Conservation (phyloP, 768 basidiomycete genomes). For the Astraeus odoratus region DNA sequence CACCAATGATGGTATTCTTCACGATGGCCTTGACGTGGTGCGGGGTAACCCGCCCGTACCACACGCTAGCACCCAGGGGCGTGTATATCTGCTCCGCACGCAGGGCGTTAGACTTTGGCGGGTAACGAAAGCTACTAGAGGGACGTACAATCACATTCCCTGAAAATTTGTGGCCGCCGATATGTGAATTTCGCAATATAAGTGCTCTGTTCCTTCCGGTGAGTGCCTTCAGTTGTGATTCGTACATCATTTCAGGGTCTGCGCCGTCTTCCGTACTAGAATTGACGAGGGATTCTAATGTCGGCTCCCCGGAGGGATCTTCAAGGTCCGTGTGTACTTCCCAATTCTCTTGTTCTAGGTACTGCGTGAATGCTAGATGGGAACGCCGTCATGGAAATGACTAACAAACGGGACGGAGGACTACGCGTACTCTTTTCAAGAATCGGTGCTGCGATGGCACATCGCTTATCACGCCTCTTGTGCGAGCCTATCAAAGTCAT, state of each 20-base stretch:
- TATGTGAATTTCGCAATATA: conserved; percentile 81
- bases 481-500: conserved; percentile 82
- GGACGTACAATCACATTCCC: conserved; percentile 82
- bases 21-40: conserved; percentile 85
- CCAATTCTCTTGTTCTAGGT: conserved; percentile 66
- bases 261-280: neutral
- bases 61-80: conserved; percentile 78
- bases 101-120: neutral
- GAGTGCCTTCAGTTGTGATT: conserved; percentile 40
- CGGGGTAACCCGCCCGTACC: conserved; percentile 92
- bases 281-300: conserved; percentile 18
- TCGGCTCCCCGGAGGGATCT: conserved; percentile 34
- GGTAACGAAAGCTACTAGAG: neutral
- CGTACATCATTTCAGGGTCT: conserved; percentile 50
- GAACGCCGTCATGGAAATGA: conserved; percentile 2
- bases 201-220: conserved; percentile 60
- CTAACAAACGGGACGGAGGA: conserved; percentile 10
- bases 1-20: conserved; percentile 78
- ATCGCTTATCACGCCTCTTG: conserved; percentile 88
- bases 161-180: conserved; percentile 90
- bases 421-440: conserved; percentile 58
- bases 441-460: conserved; percentile 79
- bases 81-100: conserved; percentile 65
- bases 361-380: conserved; percentile 50
- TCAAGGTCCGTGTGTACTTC: conserved; percentile 70